Evolutionary conservation across 2,329 filamentous ascomycete genomes (phyloP).

Genomic region (Lachnellula subtilissima): DNA sequence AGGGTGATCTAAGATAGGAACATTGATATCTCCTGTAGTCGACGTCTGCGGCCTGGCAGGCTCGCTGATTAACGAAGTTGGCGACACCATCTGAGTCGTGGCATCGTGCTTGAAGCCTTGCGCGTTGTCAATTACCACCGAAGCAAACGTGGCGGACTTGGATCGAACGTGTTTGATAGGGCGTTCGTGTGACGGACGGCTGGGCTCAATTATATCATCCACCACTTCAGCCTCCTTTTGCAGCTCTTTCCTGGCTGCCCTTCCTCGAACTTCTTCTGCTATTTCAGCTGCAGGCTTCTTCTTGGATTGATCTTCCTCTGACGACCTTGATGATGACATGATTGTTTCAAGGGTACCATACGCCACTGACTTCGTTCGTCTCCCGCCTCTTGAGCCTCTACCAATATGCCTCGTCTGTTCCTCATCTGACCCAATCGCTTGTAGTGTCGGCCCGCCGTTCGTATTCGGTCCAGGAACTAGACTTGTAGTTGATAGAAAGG

Average conservation of each 20-base stretch:
- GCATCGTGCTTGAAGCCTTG: slow-evolving; percentile 31
- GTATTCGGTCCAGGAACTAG: slow-evolving; percentile 18
- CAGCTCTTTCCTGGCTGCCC: slow-evolving; percentile 36
- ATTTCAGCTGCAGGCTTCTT: slow-evolving; percentile 52
- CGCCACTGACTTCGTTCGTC: slow-evolving; percentile 35
- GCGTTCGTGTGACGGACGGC: slow-evolving; percentile 10
- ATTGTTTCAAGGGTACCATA: slow-evolving; percentile 63
- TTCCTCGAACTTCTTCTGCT: slow-evolving; percentile 49
- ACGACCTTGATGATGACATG: slow-evolving; percentile 61
- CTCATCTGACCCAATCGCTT: slow-evolving; percentile 53
- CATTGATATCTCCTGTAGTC: slow-evolving; percentile 30
- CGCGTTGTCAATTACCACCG: slow-evolving; percentile 39
- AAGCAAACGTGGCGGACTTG: slow-evolving; percentile 41
- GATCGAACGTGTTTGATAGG: slow-evolving; percentile 28
- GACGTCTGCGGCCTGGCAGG: slow-evolving; percentile 55
- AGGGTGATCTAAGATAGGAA: slow-evolving; percentile 10
- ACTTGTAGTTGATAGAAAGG: slow-evolving; percentile 36
- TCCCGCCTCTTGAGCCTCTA: slow-evolving; percentile 22
- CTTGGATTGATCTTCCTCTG: slow-evolving; percentile 56
- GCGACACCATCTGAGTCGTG: slow-evolving; percentile 33
- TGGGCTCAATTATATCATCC: slow-evolving; percentile 11
- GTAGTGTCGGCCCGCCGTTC: slow-evolving; percentile 48
- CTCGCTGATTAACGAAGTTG: slow-evolving; percentile 46
- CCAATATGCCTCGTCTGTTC: slow-evolving; percentile 36
- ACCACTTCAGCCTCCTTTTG: slow-evolving; percentile 1